Evolutionary conservation across 805 yeast genomes (phyloP), one percentile per base, ranked within the genome.

Genomic region (Ogataea sp.): DNA sequence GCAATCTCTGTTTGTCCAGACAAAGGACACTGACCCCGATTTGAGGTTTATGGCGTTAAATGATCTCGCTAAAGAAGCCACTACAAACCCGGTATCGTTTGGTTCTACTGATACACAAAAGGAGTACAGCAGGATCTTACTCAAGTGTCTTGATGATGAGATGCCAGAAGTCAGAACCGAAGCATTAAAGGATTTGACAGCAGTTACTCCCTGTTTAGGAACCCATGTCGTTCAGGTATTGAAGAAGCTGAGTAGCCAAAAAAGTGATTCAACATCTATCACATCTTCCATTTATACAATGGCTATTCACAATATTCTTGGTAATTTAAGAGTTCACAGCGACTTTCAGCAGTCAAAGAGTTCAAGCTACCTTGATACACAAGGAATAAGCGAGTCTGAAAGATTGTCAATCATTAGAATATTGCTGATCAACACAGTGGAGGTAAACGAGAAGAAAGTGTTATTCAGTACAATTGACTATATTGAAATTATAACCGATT

Each of bases 21-120:
- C 79, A 13, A 64, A 64, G 32, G 84, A 80, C 47, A 80, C 79
- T 3, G 95, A 86, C 50, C 83, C 93, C 3, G 95, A 86, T 53
- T 63, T 83, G 47, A 65, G 95, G 55, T 86, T 78, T 61, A 86
- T 86, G 95, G 94, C 89, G 2, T 63, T 86, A 40, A 82, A 74
- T 48, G 95, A 86, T 52, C 67, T 84, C 49, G 75, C 71, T 48
- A 72, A 72, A 51, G 60, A 54, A 37, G 41, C 59, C 44, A 40
- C 42, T 43, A 42, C 49, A 54, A 42, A 57, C 65, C 43, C 59
- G 48, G 37, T 52, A 51, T 15, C 60, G 75, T 49, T 53, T 65
- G 36, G 62, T 65, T 35, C 56, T 66, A 15, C 51, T 75, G 32
- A 61, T 68, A 39, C 58, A 58, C 26, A 63, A 70, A 32, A 36